Conservation (phyloP, 164 flowering plant species). For the Macadamia integrifolia region DNA sequence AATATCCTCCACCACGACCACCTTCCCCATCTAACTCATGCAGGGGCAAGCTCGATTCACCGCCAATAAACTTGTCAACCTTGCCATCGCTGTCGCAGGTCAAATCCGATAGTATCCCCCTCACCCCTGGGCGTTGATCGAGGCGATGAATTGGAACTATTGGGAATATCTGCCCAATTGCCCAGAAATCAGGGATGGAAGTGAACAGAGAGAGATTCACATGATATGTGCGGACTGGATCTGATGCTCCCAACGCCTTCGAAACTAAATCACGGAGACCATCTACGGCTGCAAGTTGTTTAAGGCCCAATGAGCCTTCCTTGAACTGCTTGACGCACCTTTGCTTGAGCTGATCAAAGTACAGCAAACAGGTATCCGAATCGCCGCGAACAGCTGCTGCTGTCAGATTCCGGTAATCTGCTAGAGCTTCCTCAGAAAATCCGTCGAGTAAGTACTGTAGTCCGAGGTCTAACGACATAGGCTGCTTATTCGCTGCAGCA, state of each 20-base stretch:
- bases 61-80: slow-evolving; percentile 86
- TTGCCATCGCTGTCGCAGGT: slow-evolving; percentile 99
- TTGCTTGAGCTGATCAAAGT: slow-evolving; percentile 73
- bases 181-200: slow-evolving; percentile 96
- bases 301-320: slow-evolving; percentile 71
- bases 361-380: slow-evolving; percentile 44
- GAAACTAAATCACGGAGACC: slow-evolving; percentile 58
- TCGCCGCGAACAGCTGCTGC: slow-evolving; percentile 58
- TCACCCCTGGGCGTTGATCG: slow-evolving; percentile 59
- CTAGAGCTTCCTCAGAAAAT: slow-evolving; percentile 50
- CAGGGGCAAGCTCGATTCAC: slow-evolving; percentile 70
- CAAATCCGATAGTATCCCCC: slow-evolving; percentile 77
- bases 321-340: slow-evolving; percentile 80
- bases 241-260: slow-evolving; percentile 46
- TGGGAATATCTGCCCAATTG: slow-evolving; percentile 86
- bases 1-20: slow-evolving; percentile 42
- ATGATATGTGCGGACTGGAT: slow-evolving; percentile 63
- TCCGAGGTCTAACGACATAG: slow-evolving; percentile 13
- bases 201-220: slow-evolving; percentile 91
- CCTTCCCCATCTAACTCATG: slow-evolving; percentile 60
- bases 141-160: slow-evolving; percentile 85
- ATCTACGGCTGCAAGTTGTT: slow-evolving; percentile 82
- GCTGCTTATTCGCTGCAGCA: slow-evolving; percentile 14
- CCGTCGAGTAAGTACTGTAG: slow-evolving; percentile 38
- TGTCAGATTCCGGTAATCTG: slow-evolving; percentile 50